phyloP scores from a whole-genome alignment of 768 basidiomycete genomes.

The Podaxis pistillaris region DNA sequence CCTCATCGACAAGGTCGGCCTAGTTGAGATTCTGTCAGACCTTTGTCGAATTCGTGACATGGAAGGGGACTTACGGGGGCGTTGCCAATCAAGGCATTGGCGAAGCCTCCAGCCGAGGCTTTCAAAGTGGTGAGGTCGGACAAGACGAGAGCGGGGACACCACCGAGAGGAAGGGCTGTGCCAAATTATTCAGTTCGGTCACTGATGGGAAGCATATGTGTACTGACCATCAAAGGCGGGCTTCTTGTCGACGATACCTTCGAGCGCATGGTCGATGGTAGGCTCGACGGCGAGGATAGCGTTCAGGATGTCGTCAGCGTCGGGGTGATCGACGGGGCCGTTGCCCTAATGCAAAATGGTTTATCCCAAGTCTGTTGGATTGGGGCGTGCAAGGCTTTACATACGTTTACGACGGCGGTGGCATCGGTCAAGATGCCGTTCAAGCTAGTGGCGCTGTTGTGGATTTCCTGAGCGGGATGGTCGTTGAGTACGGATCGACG shows the following conservation, averaged over 20 bases:
- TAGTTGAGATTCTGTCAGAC: slow-evolving; percentile 12
- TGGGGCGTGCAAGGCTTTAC: not conserved
- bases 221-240: slow-evolving; percentile 21
- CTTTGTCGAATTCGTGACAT: not conserved
- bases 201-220: not conserved
- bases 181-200: not conserved
- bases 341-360: slow-evolving; percentile 17
- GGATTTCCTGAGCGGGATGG: not conserved
- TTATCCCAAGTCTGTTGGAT: not conserved
- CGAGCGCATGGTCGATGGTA: slow-evolving; percentile 23
- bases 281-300: slow-evolving; percentile 25
- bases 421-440: not conserved
- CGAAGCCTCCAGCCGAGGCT: not conserved
- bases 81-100: not conserved
- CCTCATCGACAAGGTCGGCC: slow-evolving; percentile 21
- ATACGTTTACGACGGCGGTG: slow-evolving; percentile 27
- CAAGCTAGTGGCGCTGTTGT: not conserved
- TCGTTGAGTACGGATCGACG: not conserved
- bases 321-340: slow-evolving; percentile 24
- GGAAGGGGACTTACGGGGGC: slow-evolving; percentile 23
- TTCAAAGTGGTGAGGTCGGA: slow-evolving; percentile 28
- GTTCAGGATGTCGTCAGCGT: slow-evolving; percentile 24
- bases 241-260: slow-evolving; percentile 23
- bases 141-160: slow-evolving; percentile 27
- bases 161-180: slow-evolving; percentile 27